Percentiles rank a stretch among this genome's conserved stretches.
Conservation (phyloP, 345 rosid species). For the Populus euphratica region DNA sequence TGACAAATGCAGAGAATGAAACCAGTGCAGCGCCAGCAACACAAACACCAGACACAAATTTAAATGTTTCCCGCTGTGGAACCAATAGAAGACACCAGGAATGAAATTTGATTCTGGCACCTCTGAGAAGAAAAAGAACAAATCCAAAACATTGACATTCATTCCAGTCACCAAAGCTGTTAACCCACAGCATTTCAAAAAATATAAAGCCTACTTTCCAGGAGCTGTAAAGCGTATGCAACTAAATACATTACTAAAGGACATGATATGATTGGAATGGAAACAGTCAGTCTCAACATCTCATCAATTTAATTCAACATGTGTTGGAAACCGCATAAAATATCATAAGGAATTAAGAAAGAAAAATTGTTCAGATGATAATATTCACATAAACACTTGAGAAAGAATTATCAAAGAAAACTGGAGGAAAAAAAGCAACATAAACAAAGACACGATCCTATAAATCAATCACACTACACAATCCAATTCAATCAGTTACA, state of each 20-base stretch:
- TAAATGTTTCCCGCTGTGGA: background rate
- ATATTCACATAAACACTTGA: background rate
- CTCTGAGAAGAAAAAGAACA: background rate
- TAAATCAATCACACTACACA: background rate
- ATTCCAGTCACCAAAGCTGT: background rate
- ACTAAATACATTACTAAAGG: background rate
- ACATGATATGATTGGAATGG: background rate
- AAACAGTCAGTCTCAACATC: background rate
- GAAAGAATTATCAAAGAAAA: background rate
- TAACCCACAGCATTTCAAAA: background rate
- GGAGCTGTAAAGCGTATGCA: background rate
- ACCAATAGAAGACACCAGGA: background rate
- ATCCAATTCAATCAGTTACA: background rate
- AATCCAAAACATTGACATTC: background rate
- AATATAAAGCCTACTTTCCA: background rate
- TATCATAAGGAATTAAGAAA: background rate
- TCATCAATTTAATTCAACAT: background rate
- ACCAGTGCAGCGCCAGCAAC: constrained; percentile 3
- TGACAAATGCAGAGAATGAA: background rate
- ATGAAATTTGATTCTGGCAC: background rate
- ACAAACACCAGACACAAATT: background rate
- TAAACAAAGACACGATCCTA: background rate
- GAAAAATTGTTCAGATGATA: background rate
- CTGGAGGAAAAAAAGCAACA: background rate
- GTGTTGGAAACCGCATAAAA: background rate